These are phyloP conservation scores for Gossypium aridum DNA, from an alignment of 441 rosid genomes.

Conservation along the genomic window DNA sequence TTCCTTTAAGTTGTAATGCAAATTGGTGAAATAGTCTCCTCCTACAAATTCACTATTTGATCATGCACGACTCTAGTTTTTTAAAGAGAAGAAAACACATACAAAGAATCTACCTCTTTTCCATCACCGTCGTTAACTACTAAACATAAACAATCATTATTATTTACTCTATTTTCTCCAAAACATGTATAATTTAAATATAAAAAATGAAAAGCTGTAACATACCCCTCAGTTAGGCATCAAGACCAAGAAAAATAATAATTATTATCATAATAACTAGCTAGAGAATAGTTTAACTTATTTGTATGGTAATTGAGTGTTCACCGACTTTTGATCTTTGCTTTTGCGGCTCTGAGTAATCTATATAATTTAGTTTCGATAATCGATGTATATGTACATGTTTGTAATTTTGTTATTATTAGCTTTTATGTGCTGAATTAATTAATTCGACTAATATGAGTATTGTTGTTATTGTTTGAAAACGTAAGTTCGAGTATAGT, in stretches of 20 bases:
- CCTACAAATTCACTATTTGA: background rate
- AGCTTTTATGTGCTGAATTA: no score
- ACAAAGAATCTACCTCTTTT: background rate
- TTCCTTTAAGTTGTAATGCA: background rate
- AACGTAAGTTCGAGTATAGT: fast-evolving
- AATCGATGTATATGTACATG: no score
- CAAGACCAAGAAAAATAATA: background rate
- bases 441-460: fast-evolving
- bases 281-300: background rate
- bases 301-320: background rate
- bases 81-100: background rate
- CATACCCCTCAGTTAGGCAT: background rate
- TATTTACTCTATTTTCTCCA: background rate
- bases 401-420: no score
- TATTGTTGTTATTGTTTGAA: fast-evolving
- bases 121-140: background rate
- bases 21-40: background rate
- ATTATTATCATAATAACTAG: no score
- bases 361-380: no score
- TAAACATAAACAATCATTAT: background rate
- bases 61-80: background rate
- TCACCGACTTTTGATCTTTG: background rate
- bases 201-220: background rate
- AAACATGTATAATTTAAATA: background rate
- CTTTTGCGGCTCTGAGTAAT: background rate